Evolutionary conservation across 148 eudicot genomes (phyloP).

Genomic region (Vaccinium myrtillus): DNA sequence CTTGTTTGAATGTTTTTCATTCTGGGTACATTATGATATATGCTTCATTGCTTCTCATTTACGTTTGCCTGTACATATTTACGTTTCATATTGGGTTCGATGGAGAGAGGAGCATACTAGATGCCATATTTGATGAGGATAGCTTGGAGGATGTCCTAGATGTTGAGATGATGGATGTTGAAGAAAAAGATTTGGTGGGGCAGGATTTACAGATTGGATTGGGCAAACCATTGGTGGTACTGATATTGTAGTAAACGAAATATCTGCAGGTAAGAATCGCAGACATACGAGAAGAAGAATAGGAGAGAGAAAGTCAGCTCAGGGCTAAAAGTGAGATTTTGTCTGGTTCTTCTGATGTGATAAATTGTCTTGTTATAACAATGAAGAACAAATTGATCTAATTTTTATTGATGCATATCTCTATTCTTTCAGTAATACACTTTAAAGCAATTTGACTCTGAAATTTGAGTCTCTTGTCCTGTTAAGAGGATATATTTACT

Average conservation of each 20-base stretch:
- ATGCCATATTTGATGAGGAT: constrained; percentile 49
- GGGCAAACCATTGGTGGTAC: too few species aligned
- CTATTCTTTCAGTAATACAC: too few species aligned
- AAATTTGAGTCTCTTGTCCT: neutral
- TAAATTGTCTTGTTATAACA: too few species aligned
- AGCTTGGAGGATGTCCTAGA: constrained; percentile 50
- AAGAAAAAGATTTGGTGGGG: constrained; percentile 71
- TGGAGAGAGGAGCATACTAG: constrained; percentile 64
- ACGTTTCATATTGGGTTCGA: constrained; percentile 25
- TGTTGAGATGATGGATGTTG: constrained; percentile 76
- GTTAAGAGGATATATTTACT: neutral
- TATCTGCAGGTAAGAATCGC: too few species aligned
- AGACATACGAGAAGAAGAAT: too few species aligned
- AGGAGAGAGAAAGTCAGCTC: too few species aligned
- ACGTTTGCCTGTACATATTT: neutral
- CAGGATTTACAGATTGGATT: neutral
- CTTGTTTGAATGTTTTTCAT: neutral
- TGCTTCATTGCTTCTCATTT: neutral
- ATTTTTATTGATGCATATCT: too few species aligned
- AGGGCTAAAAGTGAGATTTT: too few species aligned
- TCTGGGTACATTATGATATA: neutral
- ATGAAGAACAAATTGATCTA: too few species aligned
- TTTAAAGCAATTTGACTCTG: neutral
- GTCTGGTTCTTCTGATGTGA: too few species aligned
- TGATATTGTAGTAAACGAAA: too few species aligned